Conservation (phyloP, 1,284 basidiomycete genomes). For the Bjerkandera adusta region DNA sequence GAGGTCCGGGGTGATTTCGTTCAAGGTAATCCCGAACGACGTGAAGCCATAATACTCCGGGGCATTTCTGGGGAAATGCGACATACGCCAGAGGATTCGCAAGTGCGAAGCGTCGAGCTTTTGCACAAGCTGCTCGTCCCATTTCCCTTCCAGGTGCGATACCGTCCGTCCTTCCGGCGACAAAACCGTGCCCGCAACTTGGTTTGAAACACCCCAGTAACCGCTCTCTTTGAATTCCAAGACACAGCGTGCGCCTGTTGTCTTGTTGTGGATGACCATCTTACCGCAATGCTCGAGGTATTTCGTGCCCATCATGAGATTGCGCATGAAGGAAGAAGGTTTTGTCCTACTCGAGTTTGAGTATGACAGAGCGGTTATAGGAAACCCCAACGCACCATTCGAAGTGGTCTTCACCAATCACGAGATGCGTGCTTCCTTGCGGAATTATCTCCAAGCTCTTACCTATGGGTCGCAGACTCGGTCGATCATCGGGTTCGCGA, state of each 20-base stretch:
- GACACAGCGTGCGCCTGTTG: slow-evolving; percentile 54
- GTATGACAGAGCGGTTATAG: slow-evolving; percentile 4
- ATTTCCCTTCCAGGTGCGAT: slow-evolving; percentile 75
- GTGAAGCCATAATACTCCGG: slow-evolving; percentile 84
- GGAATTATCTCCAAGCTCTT: slow-evolving; percentile 86
- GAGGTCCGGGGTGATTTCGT: slow-evolving; percentile 77
- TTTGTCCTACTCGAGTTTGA: slow-evolving; percentile 55
- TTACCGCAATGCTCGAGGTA: slow-evolving; percentile 83
- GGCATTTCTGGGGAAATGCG: slow-evolving; percentile 71
- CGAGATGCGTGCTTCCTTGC: slow-evolving; percentile 63
- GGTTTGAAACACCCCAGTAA: slow-evolving; percentile 79
- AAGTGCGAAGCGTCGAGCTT: slow-evolving; percentile 67
- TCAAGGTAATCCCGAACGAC: slow-evolving; percentile 75
- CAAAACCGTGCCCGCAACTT: slow-evolving; percentile 63
- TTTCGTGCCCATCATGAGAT: slow-evolving; percentile 87
- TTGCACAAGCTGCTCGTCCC: slow-evolving; percentile 76
- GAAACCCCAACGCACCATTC: slow-evolving; percentile 52
- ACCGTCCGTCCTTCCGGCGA: slow-evolving; percentile 51
- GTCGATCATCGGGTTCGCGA: slow-evolving; percentile 21
- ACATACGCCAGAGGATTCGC: slow-evolving; percentile 72
- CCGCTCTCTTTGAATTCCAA: slow-evolving; percentile 84
- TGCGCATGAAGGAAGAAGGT: slow-evolving; percentile 86
- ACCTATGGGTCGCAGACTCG: slow-evolving; percentile 41
- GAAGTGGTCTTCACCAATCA: slow-evolving; percentile 63
- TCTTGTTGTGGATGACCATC: slow-evolving; percentile 68